phyloP scores from a whole-genome alignment of 257 asterid genomes.

The Mentha longifolia region DNA sequence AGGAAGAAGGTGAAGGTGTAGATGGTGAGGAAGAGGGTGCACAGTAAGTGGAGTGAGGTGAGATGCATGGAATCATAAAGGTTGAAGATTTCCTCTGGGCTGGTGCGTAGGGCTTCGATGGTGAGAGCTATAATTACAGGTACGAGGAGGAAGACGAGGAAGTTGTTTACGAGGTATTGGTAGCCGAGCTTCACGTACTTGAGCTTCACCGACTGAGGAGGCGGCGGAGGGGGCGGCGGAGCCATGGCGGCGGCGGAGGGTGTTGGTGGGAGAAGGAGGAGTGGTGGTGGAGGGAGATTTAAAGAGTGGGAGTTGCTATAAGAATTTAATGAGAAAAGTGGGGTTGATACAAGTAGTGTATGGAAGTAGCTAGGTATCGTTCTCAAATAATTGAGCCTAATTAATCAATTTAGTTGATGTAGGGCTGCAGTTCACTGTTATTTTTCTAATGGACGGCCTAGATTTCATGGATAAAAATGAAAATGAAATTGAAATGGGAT shows the following conservation, averaged over 20 bases:
- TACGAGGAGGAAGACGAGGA: slow-evolving; percentile 39
- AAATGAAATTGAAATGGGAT: no score
- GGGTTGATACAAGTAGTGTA: slow-evolving; percentile 35
- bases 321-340: slow-evolving; percentile 5
- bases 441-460: no score
- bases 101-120: slow-evolving; percentile 28
- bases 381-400: no score
- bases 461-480: no score
- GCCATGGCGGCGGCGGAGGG: slow-evolving; percentile 34
- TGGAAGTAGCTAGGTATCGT: neutral
- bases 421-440: no score
- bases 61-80: slow-evolving; percentile 33
- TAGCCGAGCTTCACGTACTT: slow-evolving; percentile 45
- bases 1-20: slow-evolving; percentile 39
- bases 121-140: slow-evolving; percentile 37
- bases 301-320: slow-evolving; percentile 14
- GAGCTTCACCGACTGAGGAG: slow-evolving; percentile 41
- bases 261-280: neutral
- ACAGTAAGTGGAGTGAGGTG: slow-evolving; percentile 33
- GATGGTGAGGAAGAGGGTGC: slow-evolving; percentile 35
- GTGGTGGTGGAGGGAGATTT: slow-evolving; percentile 5
- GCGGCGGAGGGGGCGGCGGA: slow-evolving; percentile 30
- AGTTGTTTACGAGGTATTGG: slow-evolving; percentile 51
- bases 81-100: slow-evolving; percentile 33
- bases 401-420: no score